phyloP scores from a whole-genome alignment of 176 grass and related monocot species.

The Triticum aestivum region DNA sequence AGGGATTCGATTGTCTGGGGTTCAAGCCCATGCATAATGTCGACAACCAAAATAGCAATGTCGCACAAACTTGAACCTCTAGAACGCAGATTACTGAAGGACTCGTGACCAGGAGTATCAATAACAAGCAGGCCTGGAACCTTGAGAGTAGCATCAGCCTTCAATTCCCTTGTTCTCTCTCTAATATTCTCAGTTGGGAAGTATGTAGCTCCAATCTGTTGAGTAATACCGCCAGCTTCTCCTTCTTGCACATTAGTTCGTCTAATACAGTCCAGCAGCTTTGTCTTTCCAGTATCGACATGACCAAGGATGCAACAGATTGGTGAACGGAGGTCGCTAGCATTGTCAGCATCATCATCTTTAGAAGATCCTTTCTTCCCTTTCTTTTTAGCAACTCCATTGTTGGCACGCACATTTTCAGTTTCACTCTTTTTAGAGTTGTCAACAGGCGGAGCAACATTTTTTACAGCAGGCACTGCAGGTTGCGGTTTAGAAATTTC shows the following conservation, averaged over 20 bases:
- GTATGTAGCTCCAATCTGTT: constrained; percentile 95
- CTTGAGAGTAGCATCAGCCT: constrained; percentile 91
- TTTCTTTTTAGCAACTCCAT: constrained; percentile 50
- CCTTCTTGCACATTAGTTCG: constrained; percentile 89
- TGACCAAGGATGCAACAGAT: constrained; percentile 98
- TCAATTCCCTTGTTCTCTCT: constrained; percentile 91
- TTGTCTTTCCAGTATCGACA: constrained; percentile 95
- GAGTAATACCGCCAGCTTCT: constrained; percentile 97
- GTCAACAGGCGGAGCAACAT: constrained; percentile 43
- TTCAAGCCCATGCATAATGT: constrained; percentile 98
- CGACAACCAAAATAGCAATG: constrained; percentile 96
- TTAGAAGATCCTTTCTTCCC: constrained; percentile 49
- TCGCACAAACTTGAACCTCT: constrained; percentile 98
- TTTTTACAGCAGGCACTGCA: constrained; percentile 52
- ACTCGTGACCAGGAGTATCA: constrained; percentile 94
- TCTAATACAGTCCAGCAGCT: constrained; percentile 86
- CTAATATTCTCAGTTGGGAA: constrained; percentile 98
- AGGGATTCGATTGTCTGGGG: constrained; percentile 92
- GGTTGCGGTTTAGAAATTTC: constrained; percentile 44
- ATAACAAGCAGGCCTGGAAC: constrained; percentile 96
- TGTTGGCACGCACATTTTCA: constrained; percentile 31
- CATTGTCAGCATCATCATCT: constrained; percentile 47
- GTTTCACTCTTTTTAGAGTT: constrained; percentile 48
- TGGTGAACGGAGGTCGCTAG: constrained; percentile 74
- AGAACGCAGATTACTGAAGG: constrained; percentile 89